phyloP scores from a whole-genome alignment of 129 eudicot species.

The Helianthus annuus region DNA sequence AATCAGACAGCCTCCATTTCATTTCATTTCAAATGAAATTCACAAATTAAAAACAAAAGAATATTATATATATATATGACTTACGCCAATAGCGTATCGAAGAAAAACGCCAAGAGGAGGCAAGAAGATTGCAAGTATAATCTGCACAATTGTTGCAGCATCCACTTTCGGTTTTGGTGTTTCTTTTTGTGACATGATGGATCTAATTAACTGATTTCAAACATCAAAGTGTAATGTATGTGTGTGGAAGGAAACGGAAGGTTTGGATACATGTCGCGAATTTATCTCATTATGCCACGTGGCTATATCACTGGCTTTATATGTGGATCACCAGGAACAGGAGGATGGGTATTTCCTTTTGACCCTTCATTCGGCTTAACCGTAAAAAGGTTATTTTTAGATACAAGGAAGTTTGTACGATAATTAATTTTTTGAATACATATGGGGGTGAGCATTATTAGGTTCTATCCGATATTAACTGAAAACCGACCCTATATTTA shows the following conservation, averaged over 20 bases:
- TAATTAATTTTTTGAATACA: neutral
- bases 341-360: constrained; percentile 3
- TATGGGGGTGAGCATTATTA: too few relatives aligned
- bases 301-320: neutral
- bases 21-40: neutral
- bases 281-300: constrained; percentile 17
- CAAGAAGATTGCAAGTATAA: constrained; percentile 66
- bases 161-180: constrained; percentile 31
- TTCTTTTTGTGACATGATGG: constrained; percentile 2
- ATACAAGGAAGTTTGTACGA: neutral
- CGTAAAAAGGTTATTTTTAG: neutral
- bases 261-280: constrained; percentile 19
- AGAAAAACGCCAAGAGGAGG: constrained; percentile 96
- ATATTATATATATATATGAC: neutral
- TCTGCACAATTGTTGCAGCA: constrained; percentile 69
- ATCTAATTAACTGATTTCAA: constrained; percentile 7
- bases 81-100: constrained; percentile 87
- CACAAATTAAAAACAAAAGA: neutral
- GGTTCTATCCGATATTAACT: too few relatives aligned
- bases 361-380: constrained; percentile 1
- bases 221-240: neutral
- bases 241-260: constrained; percentile 11
- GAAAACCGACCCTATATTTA: too few relatives aligned
- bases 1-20: neutral
- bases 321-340: constrained; percentile 25